Base-by-base conservation (phyloP, 768 basidiomycete species). In the Suillus variegatus region DNA sequence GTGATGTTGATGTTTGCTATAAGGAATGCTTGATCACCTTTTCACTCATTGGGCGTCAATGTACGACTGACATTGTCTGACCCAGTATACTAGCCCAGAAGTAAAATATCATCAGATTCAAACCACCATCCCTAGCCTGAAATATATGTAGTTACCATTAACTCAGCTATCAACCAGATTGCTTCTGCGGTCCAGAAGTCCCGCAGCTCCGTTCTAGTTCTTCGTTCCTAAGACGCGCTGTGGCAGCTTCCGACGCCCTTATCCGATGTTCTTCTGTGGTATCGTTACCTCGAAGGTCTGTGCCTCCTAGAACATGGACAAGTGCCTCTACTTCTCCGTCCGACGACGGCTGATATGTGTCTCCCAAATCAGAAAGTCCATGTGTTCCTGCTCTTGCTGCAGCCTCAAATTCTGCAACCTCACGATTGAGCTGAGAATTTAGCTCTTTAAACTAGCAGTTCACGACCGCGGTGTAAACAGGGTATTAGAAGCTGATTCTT, bases 151-250 rank as follows among this genome's bases (percentile, higher is more conserved):
- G 16, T 12, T 16, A 58, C 2, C 22, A 28, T 41, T 10, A 2
- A 55, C 32, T n/a, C 54, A 55, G 10, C 54, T 55, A 10, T 35
- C 18, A 41, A 10, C 41, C 18, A 60, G 25, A 44, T 43, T 60
- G 58, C 14, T 51, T 55, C 22, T 67, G 61, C 35, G 43, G 61
- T 52, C 61, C 60, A 38, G 69, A 74, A 51, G 89, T 92, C 32
- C 90, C 91, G 75, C 91, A 92, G 62, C 85, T 86, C 52, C 85
- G 79, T 72, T 92, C 91, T 20, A 92, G 73, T 66, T 91, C 88
- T 68, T 91, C 86, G 67, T 79, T 84, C 70, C 77, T 80, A 64
- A 92, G 71, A 36, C 92, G 83, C 35, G 76, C 79, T 76, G 86
- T 82, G 1, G 89, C 86, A 16, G 92, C 92, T 14, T 86, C 84